phyloP scores from a whole-genome alignment of 2,329 filamentous ascomycete genomes.

The Ceratocystis smalleyi region DNA sequence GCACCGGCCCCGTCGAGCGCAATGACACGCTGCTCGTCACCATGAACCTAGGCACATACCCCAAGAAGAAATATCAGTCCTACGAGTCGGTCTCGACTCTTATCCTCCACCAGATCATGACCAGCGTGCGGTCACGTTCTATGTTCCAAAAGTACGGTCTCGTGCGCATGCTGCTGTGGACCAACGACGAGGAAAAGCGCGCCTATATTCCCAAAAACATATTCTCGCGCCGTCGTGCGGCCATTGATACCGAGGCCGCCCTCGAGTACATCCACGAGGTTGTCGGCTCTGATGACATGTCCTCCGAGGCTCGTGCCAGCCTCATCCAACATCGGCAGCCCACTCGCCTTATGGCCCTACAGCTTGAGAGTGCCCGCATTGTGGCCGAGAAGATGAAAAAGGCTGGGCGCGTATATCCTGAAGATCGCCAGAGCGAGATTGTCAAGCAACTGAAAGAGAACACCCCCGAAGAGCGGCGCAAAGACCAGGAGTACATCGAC shows the following conservation, averaged over 20 bases:
- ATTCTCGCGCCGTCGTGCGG: conserved; percentile 37
- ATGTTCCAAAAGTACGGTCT: conserved; percentile 63
- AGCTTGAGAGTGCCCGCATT: conserved; percentile 30
- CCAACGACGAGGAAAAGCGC: conserved; percentile 43
- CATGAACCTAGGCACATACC: conserved; percentile 46
- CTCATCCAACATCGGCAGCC: conserved; percentile 15
- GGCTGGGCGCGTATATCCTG: conserved; percentile 29
- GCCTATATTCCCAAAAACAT: conserved; percentile 45
- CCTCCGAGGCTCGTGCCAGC: conserved; percentile 19
- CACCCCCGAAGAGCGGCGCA: neutral
- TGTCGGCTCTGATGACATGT: conserved; percentile 27
- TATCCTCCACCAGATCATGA: conserved; percentile 46
- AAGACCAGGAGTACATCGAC: conserved; percentile 6
- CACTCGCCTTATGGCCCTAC: conserved; percentile 33
- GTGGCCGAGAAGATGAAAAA: conserved; percentile 30
- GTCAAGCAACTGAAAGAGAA: conserved; percentile 19
- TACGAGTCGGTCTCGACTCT: conserved; percentile 43
- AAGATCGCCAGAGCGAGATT: conserved; percentile 28
- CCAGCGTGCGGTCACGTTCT: conserved; percentile 39
- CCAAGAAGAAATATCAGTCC: conserved; percentile 33
- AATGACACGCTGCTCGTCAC: conserved; percentile 64
- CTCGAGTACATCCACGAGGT: conserved; percentile 46
- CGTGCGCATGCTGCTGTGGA: conserved; percentile 65
- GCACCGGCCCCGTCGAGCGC: conserved; percentile 30
- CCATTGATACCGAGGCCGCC: conserved; percentile 45